A percentile compares a stretch with the other conserved stretches of the same genome.
phyloP scores from a whole-genome alignment of 768 basidiomycete genomes.

The Podaxis sp. region DNA sequence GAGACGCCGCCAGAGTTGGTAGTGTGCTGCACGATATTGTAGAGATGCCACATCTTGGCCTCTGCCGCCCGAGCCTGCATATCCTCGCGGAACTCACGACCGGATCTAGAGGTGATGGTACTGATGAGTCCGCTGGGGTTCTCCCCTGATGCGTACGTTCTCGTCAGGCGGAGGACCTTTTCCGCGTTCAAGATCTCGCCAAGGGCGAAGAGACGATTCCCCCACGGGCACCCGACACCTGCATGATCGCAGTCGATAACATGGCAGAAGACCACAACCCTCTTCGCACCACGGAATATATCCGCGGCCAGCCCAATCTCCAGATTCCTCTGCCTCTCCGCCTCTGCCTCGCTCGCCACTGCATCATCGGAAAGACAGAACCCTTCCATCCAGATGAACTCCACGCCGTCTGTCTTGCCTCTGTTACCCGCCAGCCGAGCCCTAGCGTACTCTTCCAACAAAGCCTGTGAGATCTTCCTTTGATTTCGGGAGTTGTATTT shows the following conservation, averaged over 20 bases:
- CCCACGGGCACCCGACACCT: neutral
- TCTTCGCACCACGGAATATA: slow-evolving; percentile 7
- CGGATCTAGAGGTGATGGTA: neutral
- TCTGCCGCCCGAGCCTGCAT: slow-evolving; percentile 11
- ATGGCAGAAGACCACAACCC: slow-evolving; percentile 7
- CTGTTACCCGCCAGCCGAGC: neutral
- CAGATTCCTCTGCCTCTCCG: neutral
- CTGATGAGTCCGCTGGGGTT: neutral
- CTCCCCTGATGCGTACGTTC: neutral
- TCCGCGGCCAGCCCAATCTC: slow-evolving; percentile 1
- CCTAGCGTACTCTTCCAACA: slow-evolving; percentile 9
- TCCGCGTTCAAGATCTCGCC: neutral
- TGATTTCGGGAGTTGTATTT: neutral
- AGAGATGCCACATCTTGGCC: slow-evolving; percentile 21
- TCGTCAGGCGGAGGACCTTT: neutral
- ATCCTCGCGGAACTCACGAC: neutral
- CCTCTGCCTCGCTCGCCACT: neutral
- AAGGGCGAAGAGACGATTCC: slow-evolving; percentile 6
- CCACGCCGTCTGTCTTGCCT: neutral
- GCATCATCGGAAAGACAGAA: slow-evolving; percentile 2
- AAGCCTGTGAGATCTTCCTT: neutral
- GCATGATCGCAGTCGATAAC: slow-evolving; percentile 1
- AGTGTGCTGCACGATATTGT: slow-evolving; percentile 21
- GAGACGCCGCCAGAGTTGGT: slow-evolving; percentile 16
- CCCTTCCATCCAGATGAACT: slow-evolving; percentile 8